Evolutionary conservation across 208 protist species (phyloP).

Genomic region (Crithidia bombi): DNA sequence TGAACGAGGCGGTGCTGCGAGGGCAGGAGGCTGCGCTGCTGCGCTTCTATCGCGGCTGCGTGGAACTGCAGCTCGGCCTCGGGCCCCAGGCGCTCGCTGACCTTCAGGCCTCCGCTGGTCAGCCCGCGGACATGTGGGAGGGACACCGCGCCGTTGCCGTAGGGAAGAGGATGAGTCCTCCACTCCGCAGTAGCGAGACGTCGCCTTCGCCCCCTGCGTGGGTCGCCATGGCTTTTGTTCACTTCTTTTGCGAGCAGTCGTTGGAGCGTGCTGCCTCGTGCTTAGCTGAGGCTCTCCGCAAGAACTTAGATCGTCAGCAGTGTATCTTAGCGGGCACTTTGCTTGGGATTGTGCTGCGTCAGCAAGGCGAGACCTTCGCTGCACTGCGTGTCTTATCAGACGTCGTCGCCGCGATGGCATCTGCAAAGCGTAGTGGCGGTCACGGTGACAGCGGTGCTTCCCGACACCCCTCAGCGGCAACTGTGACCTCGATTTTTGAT

Average conservation of each 20-base stretch:
- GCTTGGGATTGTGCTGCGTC: conserved; percentile 26
- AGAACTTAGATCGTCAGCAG: conserved; percentile 6
- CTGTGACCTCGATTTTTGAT: conserved; percentile 36
- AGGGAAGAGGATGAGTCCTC: no score
- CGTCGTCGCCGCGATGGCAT: neutral
- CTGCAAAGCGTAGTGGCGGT: neutral
- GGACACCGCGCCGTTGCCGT: no score
- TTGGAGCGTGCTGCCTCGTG: neutral
- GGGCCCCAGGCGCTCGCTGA: conserved; percentile 38
- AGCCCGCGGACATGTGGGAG: neutral
- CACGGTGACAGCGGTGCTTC: neutral
- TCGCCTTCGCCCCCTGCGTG: conserved; percentile 1
- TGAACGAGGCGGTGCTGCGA: conserved; percentile 71
- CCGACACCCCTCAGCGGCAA: conserved; percentile 6
- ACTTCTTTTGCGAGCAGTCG: conserved; percentile 30
- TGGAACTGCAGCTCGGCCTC: conserved; percentile 58
- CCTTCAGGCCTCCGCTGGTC: conserved; percentile 16
- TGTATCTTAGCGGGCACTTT: conserved; percentile 13
- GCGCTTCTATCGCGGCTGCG: conserved; percentile 80
- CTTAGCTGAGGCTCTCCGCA: conserved; percentile 6
- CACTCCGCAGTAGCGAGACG: neutral
- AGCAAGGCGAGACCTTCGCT: neutral
- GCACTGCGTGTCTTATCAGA: conserved; percentile 14
- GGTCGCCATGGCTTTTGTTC: conserved; percentile 25
- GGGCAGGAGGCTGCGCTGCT: conserved; percentile 45